phyloP scores from a whole-genome alignment of 805 yeast genomes.

The Lachancea fermentati region DNA sequence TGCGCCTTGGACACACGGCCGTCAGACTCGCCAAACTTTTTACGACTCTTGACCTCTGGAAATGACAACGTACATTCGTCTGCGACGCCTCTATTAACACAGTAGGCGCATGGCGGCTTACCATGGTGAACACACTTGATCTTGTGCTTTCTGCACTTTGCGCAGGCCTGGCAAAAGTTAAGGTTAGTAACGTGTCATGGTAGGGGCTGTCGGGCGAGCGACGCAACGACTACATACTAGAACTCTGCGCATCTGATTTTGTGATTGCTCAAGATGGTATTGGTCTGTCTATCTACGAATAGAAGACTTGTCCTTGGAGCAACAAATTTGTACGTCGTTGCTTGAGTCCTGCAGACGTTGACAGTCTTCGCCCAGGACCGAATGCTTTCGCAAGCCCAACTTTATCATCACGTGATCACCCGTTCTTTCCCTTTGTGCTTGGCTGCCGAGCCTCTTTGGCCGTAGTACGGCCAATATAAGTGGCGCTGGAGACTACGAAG shows the following conservation, averaged over 20 bases:
- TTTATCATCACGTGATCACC: too few species aligned
- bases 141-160: conserved; percentile 11
- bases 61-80: conserved; percentile 9
- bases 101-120: conserved; percentile 10
- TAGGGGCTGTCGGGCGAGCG: too few species aligned
- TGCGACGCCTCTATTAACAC: conserved; percentile 6
- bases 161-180: conserved; percentile 6
- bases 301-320: not conserved
- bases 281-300: not conserved
- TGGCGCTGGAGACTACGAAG: too few species aligned
- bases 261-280: not conserved
- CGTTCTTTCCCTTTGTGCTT: too few species aligned
- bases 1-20: not conserved
- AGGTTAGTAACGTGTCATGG: not conserved
- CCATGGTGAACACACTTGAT: conserved; percentile 11
- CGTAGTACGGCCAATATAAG: too few species aligned
- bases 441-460: too few species aligned
- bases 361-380: too few species aligned
- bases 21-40: not conserved
- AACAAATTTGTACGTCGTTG: too few species aligned
- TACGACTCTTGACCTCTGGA: conserved; percentile 6
- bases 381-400: too few species aligned
- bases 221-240: conserved; percentile 4
- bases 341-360: too few species aligned
- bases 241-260: conserved; percentile 2